Conservation (phyloP, 768 basidiomycete genomes). For the Mycena galopus region DNA sequence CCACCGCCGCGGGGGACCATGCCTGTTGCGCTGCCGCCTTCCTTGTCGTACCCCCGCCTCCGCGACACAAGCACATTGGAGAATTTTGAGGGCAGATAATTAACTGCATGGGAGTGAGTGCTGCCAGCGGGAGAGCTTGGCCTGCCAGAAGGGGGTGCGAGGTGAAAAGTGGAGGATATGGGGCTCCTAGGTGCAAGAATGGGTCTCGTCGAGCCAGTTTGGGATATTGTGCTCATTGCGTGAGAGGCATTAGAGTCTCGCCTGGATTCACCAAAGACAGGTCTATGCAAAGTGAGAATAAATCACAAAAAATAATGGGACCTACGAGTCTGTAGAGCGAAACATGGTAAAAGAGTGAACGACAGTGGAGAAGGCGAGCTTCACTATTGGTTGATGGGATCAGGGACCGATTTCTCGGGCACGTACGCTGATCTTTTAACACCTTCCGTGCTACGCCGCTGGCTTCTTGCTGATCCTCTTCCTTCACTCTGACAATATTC, state of each 20-base stretch:
- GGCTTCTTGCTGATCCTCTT: too few relatives aligned
- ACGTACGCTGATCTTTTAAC: too few relatives aligned
- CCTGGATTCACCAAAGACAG: too few relatives aligned
- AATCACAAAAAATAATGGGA: too few relatives aligned
- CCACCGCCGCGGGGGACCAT: constrained; percentile 62
- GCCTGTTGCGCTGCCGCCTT: background rate
- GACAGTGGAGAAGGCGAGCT: too few relatives aligned
- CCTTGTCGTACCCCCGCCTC: constrained; percentile 14
- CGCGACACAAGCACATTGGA: constrained; percentile 55
- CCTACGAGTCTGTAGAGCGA: too few relatives aligned
- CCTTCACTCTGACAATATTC: background rate
- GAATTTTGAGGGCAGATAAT: constrained; percentile 75
- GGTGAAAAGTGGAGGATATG: constrained; percentile 40
- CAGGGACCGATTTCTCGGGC: too few relatives aligned
- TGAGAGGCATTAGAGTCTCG: background rate
- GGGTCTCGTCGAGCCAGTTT: constrained; percentile 50
- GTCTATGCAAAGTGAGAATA: too few relatives aligned
- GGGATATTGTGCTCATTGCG: constrained; percentile 43
- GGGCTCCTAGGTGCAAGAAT: constrained; percentile 47
- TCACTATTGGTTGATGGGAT: too few relatives aligned
- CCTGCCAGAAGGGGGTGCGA: constrained; percentile 49
- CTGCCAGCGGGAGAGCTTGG: constrained; percentile 12
- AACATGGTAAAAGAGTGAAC: too few relatives aligned
- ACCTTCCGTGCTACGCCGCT: too few relatives aligned
- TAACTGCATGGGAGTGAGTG: constrained; percentile 58